Evolutionary conservation across 2,329 filamentous ascomycete species (phyloP), one percentile per base, ranked within the genome.

Genomic region (Diaporthe ampelina): DNA sequence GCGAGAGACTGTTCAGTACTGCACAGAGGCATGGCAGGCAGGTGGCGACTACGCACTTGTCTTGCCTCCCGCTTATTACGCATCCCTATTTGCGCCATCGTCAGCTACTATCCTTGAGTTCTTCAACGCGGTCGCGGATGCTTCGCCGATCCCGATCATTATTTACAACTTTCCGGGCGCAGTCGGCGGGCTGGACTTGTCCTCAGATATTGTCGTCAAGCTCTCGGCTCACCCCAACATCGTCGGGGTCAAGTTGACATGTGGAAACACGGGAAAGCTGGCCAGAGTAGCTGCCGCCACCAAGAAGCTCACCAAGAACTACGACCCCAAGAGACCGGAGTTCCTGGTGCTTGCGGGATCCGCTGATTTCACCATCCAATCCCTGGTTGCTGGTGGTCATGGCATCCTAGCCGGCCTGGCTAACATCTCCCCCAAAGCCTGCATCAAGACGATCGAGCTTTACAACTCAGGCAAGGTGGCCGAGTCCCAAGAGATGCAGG

Each of bases 41-140:
- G 94, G 94, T 72, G 94, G 92, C 77, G 92, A 95, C 83, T 94
- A 93, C 78, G 93, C 93, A 9, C 87, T 97, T 73, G 89, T 95
- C 4, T 88, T 96, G 37, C 93, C 94, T 15, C 94, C 94, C 5
- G 91, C 90, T 68, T 96, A 95, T 85, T 95, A 95, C 84, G 90
- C 91, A 73, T 81, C 89, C 4, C 85, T 94, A 29, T 92, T 94
- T 80, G 90, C 87, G 35, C 87, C 89, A 15, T 87, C 89, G 10
- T 88, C 88, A 1, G 84, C 92, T 67, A 91, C 91, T 21, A 86
- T 95, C 71, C 81, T 90, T 63, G 86, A 89, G 35, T 94, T 91
- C 83, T 95, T 94, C 86, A 86, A 84, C 48, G 86, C 89, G 48
- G 91, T 93, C 24, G 92, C 92, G 26, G 87, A 89, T 76, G 86